phyloP scores from a whole-genome alignment of 2,329 filamentous ascomycete species.

The Zymoseptoria crescenta region DNA sequence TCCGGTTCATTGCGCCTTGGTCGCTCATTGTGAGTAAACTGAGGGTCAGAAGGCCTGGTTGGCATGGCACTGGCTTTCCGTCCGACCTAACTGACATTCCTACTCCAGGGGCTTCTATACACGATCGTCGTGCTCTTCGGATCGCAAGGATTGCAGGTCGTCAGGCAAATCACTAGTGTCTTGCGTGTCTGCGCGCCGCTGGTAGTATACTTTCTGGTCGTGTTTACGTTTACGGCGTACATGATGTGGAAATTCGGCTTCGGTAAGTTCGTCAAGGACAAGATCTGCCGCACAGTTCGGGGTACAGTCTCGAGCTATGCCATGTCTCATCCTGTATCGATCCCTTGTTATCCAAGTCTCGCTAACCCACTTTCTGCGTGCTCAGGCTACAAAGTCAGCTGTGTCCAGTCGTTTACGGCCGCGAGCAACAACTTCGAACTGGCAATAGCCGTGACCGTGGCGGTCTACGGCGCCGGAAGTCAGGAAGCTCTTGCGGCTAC shows the following conservation, averaged over 20 bases:
- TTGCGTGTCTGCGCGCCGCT: conserved; percentile 73
- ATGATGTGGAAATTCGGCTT: conserved; percentile 61
- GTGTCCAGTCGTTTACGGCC: conserved; percentile 79
- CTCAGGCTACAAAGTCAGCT: conserved; percentile 53
- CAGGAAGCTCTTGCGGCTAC: conserved; percentile 76
- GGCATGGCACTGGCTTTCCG: no score
- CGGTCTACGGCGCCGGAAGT: conserved; percentile 68
- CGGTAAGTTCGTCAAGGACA: conserved; percentile 19
- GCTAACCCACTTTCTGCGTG: no score
- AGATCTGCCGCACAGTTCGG: no score
- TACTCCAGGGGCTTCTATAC: conserved; percentile 60
- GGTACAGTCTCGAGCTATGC: no score
- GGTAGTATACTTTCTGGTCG: conserved; percentile 63
- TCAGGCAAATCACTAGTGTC: conserved; percentile 76
- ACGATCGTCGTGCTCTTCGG: conserved; percentile 83
- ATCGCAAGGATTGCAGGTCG: conserved; percentile 67
- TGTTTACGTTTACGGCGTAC: conserved; percentile 64
- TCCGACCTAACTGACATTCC: no score
- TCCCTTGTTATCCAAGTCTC: no score
- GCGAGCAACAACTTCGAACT: conserved; percentile 92
- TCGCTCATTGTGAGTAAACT: conserved; percentile 51
- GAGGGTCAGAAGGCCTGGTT: no score
- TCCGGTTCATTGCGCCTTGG: conserved; percentile 63
- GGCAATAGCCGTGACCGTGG: conserved; percentile 79
- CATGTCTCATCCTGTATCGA: no score